Base-by-base conservation (phyloP, 257 asterid species). In the Solanum phureja region DNA sequence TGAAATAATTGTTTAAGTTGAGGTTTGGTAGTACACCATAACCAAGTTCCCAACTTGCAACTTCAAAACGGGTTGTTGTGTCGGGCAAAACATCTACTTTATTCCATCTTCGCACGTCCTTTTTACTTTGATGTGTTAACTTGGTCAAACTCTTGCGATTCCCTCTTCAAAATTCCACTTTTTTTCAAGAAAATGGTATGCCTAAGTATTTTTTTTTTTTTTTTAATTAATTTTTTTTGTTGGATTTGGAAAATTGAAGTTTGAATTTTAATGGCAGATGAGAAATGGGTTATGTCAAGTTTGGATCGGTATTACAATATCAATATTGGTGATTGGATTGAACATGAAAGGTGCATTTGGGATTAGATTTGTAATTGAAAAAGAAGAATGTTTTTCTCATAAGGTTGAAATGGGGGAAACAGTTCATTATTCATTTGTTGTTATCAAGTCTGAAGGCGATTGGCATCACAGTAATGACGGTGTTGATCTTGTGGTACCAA, bases 321-420 rank as follows among this genome's bases (percentile, higher is more conserved):
- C 90, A 84, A 88, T 88, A 52, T 77, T 90, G 86, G 86, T 91
- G 87, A 79, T 94, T 44, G 89, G 91, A 8, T 88, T 89, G 87
- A 86, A 88, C 86, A 23, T 92, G 29, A 89, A 89, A 85, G 95
- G 96, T 81, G 92, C 90, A 83, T 86, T 87, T 42, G 99, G 97
- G 86, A 96, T 96, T 88, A 94, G 99, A 91, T 93, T 96, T 74
- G 96, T 94, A 62, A 95, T 96, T 74, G 99, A 96, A 83, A 94
- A 96, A 92, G 98, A 95, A 83, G 99, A 96, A 90, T 96, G 99
- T 90, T 88, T 96, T 91, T 93, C 99, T 72, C 98, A 96, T 87
- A 96, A 96, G 92, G 99, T 94, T 87, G 98, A 95, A 79, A 91
- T 94, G 90, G 99, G 99, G 29, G 92, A 95, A 58, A 95, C 97